Conservation (phyloP, 208 protist genomes). For the Leishmania martiniquensis region DNA sequence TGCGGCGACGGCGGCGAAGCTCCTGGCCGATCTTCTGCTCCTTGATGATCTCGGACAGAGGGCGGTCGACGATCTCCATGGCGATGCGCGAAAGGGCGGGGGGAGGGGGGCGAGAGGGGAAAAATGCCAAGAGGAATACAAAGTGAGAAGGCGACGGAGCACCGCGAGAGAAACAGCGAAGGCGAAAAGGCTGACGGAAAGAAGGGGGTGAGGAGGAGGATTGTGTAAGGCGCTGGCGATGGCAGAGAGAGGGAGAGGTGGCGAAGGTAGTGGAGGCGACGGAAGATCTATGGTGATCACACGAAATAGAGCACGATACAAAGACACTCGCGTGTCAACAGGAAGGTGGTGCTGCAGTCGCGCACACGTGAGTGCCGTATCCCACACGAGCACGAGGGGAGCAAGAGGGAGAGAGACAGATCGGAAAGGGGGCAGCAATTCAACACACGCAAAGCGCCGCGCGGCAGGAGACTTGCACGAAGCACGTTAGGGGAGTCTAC, state of each 20-base stretch:
- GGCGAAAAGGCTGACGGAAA: not conserved
- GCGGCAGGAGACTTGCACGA: not conserved
- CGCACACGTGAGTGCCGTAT: not conserved
- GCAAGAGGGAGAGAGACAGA: no score
- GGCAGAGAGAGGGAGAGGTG: not conserved
- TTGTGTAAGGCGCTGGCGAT: not conserved
- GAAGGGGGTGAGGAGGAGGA: not conserved
- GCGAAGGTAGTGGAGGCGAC: not conserved
- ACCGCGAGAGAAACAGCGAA: slow-evolving; percentile 11
- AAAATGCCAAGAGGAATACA: not conserved
- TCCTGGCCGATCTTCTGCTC: slow-evolving; percentile 84
- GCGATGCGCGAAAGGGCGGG: not conserved
- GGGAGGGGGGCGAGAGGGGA: no score
- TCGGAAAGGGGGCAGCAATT: not conserved
- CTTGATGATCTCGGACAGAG: slow-evolving; percentile 88
- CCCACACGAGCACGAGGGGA: not conserved
- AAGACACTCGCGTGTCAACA: not conserved
- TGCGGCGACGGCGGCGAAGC: slow-evolving; percentile 51
- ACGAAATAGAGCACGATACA: not conserved
- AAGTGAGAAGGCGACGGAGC: not conserved
- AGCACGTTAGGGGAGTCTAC: not conserved
- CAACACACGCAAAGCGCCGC: not conserved
- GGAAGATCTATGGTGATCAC: not conserved
- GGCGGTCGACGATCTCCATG: slow-evolving; percentile 87
- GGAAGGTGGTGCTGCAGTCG: no score